Percentiles rank a stretch among this genome's conserved stretches.
Evolutionary conservation across 345 rosid genomes (phyloP).

Genomic region (Heritiera littoralis): DNA sequence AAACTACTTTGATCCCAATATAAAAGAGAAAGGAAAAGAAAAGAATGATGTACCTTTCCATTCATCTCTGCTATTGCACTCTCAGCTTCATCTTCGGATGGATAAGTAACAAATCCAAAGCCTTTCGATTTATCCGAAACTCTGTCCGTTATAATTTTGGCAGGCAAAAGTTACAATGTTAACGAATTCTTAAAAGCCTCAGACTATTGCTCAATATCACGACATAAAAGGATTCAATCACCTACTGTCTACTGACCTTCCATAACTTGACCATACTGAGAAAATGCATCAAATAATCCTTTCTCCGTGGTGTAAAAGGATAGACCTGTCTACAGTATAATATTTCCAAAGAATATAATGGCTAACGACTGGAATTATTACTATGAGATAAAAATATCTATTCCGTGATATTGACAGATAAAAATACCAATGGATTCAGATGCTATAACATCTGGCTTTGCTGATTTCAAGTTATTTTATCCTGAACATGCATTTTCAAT

Average conservation of each 20-base stretch:
- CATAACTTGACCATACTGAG: slow-evolving; percentile 80
- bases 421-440: background rate
- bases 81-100: slow-evolving; percentile 71
- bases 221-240: background rate
- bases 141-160: slow-evolving; percentile 65
- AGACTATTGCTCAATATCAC: background rate
- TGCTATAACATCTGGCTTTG: background rate
- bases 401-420: background rate
- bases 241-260: slow-evolving; percentile 51
- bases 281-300: slow-evolving; percentile 69
- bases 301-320: slow-evolving; percentile 69
- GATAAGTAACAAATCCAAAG: slow-evolving; percentile 84
- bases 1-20: background rate
- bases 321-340: slow-evolving; percentile 46
- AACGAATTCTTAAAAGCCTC: background rate
- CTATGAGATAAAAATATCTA: background rate
- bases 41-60: slow-evolving; percentile 52
- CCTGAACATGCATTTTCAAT: background rate
- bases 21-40: background rate
- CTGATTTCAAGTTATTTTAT: background rate
- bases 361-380: too few species aligned
- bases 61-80: slow-evolving; percentile 62
- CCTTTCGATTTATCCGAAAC: slow-evolving; percentile 71
- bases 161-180: slow-evolving; percentile 33
- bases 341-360: background rate